phyloP scores from a whole-genome alignment of 371 early-diverging fungal genomes.

The Mortierella polycephala region DNA sequence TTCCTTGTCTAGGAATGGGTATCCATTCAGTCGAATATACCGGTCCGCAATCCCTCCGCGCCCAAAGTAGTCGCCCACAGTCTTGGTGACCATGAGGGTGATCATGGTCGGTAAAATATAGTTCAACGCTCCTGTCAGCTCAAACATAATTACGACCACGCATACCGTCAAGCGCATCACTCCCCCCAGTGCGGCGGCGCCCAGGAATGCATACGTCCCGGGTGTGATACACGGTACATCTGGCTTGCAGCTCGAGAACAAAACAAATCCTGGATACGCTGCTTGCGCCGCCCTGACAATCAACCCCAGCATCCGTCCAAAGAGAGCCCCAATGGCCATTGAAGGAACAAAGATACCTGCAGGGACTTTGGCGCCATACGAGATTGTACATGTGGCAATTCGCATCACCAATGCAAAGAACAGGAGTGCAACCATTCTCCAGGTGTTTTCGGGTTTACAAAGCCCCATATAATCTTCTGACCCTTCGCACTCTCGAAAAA shows the following conservation, averaged over 20 bases:
- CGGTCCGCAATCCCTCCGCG: slow-evolving; percentile 90
- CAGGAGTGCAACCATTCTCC: slow-evolving; percentile 61
- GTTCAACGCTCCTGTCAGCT: slow-evolving; percentile 92
- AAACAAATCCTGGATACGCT: slow-evolving; percentile 71
- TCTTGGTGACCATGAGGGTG: slow-evolving; percentile 88
- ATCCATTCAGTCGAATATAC: slow-evolving; percentile 83
- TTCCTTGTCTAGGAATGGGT: slow-evolving; percentile 91
- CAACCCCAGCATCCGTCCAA: slow-evolving; percentile 92
- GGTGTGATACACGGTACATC: slow-evolving; percentile 91
- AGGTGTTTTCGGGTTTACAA: slow-evolving; percentile 67
- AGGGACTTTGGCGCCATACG: slow-evolving; percentile 86
- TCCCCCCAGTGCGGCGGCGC: slow-evolving; percentile 91
- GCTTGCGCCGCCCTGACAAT: slow-evolving; percentile 77
- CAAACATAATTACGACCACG: slow-evolving; percentile 96
- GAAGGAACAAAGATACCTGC: slow-evolving; percentile 94
- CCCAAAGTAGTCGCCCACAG: slow-evolving; percentile 87
- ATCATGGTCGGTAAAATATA: slow-evolving; percentile 96
- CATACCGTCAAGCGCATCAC: slow-evolving; percentile 80
- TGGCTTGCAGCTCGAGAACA: slow-evolving; percentile 83
- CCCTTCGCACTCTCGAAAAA: slow-evolving; percentile 86
- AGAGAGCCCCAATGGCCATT: slow-evolving; percentile 91
- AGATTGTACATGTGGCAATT: slow-evolving; percentile 71
- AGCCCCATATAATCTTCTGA: slow-evolving; percentile 69
- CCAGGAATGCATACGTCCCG: slow-evolving; percentile 96
- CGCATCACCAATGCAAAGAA: slow-evolving; percentile 76